Base-by-base conservation (phyloP, 805 yeast genomes). In the Starmerella scarabaei region DNA sequence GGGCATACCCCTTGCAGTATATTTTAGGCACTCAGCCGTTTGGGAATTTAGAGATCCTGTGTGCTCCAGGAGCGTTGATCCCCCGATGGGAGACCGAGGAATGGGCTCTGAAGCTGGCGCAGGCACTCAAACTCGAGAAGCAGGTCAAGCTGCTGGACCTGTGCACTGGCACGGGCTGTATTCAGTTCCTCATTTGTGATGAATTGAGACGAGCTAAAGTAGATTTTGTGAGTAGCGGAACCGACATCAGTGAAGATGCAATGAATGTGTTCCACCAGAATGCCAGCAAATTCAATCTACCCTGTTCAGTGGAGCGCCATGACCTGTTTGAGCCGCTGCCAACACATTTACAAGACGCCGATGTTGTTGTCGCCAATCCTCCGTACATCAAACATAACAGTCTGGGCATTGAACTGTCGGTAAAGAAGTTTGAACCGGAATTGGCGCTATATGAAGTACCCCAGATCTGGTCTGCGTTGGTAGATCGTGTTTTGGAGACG, bases 11-110 rank as follows among this genome's bases (percentile, higher is more conserved):
- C 0, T 58, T 88, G 31, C 97, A 88, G 57, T 86, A 88, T 57
- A 72, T 88, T 9, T 61, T 88, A 8, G 85, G 91, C 0, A 61
- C 74, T 0, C 96, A 86, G 59, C 97, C 97, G 1, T 88, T 88
- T 63, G 93, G 91, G 0, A 44, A 56, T 1, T 54, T 88, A 36
- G 72, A 71, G 11, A 67, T 88, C 3, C 41, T 52, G 20, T 82
- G 94, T 52, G 52, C 58, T 21, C 63, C 62, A 1, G 75, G 75
- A 0, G 96, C 84, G 2, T 61, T 88, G 44, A 86, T 88, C 21
- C 97, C 98, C 0, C 61, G 98, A 36, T 77, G 88, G 80, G 98
- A 88, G 55, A 88, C 98, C 0, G 97, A 88, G 56, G 94, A 84
- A 53, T 88, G 96, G 96, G 64, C 71, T 8, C 27, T 62, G 21